Evolutionary conservation across 495 filamentous ascomycete genomes (phyloP).

Genomic region (Daldinia decipiens): DNA sequence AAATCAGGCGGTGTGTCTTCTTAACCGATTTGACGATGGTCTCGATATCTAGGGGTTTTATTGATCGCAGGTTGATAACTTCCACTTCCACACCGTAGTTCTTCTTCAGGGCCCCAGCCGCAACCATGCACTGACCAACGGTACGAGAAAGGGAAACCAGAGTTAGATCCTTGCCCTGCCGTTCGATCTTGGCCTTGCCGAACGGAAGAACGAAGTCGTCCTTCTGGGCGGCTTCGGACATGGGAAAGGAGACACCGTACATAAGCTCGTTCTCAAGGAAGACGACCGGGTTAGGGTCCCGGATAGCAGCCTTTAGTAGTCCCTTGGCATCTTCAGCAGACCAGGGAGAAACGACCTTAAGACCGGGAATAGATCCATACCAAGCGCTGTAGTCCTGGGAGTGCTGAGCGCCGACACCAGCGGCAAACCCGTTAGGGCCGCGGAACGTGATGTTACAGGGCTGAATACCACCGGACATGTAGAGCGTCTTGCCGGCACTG

Average conservation of each 20-base stretch:
- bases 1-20: conserved; percentile 94
- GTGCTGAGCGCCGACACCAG: conserved; percentile 96
- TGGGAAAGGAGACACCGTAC: conserved; percentile 92
- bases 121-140: conserved; percentile 90
- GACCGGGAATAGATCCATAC: conserved; percentile 96
- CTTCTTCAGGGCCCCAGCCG: conserved; percentile 88
- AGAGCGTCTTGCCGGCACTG: conserved; percentile 98
- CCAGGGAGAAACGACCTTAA: conserved; percentile 97
- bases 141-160: conserved; percentile 94
- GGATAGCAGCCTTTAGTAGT: conserved; percentile 94
- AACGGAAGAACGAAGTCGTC: conserved; percentile 95
- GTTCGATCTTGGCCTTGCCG: conserved; percentile 99
- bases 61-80: conserved; percentile 95
- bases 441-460: conserved; percentile 99
- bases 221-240: conserved; percentile 94
- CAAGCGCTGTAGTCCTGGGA: conserved; percentile 98
- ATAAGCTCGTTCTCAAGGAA: conserved; percentile 98
- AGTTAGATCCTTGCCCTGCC: conserved; percentile 92
- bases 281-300: conserved; percentile 95
- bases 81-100: conserved; percentile 96
- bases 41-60: conserved; percentile 97
- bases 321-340: conserved; percentile 98
- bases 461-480: conserved; percentile 99
- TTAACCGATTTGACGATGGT: conserved; percentile 95
- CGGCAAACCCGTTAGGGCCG: conserved; percentile 96